Evolutionary conservation across 768 basidiomycete genomes (phyloP), one percentile per base, ranked within the genome.

Genomic region (Leccinum incarnatum): DNA sequence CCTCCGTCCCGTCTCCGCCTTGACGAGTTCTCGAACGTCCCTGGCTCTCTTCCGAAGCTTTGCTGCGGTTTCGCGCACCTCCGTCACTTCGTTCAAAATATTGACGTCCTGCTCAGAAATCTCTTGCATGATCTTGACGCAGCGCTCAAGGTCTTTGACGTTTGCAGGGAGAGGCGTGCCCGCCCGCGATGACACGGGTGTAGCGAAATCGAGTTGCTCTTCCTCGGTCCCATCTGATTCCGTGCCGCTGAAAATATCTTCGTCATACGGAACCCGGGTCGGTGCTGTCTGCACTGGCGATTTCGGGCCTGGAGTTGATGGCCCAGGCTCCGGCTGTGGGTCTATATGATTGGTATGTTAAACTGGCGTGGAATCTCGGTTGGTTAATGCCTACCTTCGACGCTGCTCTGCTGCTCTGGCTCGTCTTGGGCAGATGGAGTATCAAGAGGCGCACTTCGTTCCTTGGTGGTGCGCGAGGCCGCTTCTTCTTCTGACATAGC

Each of bases 61-160:
- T 19, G 57, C 63, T 14, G 67, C 71, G 5, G 47, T 53, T 9
- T 67, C 60, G 3, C 61, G 62, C 21, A 68, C 54, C 3, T 21
- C 23, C 12, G 54, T 32, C 3, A 49, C 56, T 32, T 63, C 51
- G 1, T 50, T 42, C 37, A 74, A 42, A 23, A 67, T 40, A 3
- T 7, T 42, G 3, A 57, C 32, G 27, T 74, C 69, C 17, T 66
- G 55, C 1, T 15, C 30, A 17, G 67, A 64, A 29, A 73, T 63
- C 11, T 64, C 55, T 36, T 45, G 61, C 67, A 74, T 74, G 46
- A 74, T 66, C 5, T 37, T 46, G 36, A 73, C 69, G 23, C 62
- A 64, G 9, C 63, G 67, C 7, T 62, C 19, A 11, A 74, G 64
- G 25, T 69, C 53, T 3, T 55, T 46, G 6, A 63, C 53, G 8